Conservation (phyloP, 2,329 filamentous ascomycete species). For the Colletotrichum gloeosporioides region DNA sequence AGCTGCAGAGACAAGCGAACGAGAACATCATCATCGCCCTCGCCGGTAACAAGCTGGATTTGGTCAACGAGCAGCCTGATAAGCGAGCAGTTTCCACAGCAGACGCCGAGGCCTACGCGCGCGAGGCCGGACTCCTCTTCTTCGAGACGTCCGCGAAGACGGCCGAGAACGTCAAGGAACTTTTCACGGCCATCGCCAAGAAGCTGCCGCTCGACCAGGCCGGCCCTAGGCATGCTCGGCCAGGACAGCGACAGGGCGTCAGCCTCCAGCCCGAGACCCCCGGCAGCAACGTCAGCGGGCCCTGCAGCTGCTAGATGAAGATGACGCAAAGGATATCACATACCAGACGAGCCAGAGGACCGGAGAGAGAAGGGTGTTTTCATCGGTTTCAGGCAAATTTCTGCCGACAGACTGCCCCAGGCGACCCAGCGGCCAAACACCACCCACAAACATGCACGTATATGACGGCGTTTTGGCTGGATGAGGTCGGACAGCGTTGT, state of each 20-base stretch:
- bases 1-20: constrained; percentile 97
- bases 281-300: constrained; percentile 61
- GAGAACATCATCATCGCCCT: constrained; percentile 99
- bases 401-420: constrained; percentile 4
- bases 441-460: neutral
- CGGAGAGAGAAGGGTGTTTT: neutral
- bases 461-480: constrained; percentile 16
- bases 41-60: constrained; percentile 96
- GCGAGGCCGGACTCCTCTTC: constrained; percentile 92
- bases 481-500: constrained; percentile 16
- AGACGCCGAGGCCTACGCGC: constrained; percentile 94
- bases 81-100: constrained; percentile 90
- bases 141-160: constrained; percentile 99
- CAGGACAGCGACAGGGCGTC: constrained; percentile 64
- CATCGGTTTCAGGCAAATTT: neutral
- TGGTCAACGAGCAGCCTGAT: constrained; percentile 92
- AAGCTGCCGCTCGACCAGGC: constrained; percentile 96
- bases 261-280: constrained; percentile 61
- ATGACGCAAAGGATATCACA: constrained; percentile 14
- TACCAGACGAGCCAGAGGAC: neutral
- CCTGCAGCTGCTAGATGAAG: constrained; percentile 59
- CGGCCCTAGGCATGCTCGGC: constrained; percentile 84
- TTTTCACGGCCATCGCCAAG: constrained; percentile 98
- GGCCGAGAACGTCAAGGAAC: constrained; percentile 90
- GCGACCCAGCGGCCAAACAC: neutral